Percentiles rank a stretch among this genome's conserved stretches.
These are phyloP conservation scores for Pseudomonodictys pantanalensis DNA, from an alignment of 495 filamentous ascomycete species.

Conservation along the genomic window DNA sequence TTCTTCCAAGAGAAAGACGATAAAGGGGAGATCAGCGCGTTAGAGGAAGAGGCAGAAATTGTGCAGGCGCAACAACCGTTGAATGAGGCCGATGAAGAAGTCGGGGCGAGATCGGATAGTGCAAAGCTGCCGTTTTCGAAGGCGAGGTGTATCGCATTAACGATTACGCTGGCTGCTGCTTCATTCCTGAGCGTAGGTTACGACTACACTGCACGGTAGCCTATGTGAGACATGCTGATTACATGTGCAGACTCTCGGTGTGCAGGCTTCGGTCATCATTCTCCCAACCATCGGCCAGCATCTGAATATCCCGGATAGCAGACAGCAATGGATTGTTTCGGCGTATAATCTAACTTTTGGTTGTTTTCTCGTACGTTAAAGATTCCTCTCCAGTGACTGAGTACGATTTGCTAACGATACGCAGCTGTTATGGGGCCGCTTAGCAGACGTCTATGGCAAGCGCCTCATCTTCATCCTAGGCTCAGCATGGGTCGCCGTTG, in stretches of 20 bases:
- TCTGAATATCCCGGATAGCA: constrained; percentile 52
- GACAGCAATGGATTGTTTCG: constrained; percentile 63
- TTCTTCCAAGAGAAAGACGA: constrained; percentile 10
- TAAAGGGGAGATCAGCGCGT: background rate
- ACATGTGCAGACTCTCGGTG: constrained; percentile 51
- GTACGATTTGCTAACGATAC: background rate
- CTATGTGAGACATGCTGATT: background rate
- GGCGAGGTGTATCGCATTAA: constrained; percentile 28
- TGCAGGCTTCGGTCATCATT: constrained; percentile 60
- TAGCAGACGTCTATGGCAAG: constrained; percentile 43
- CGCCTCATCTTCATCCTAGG: constrained; percentile 41
- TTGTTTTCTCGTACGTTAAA: constrained; percentile 38
- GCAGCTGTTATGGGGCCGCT: constrained; percentile 37
- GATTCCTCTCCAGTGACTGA: background rate
- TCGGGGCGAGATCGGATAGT: background rate
- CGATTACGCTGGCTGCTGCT: constrained; percentile 30
- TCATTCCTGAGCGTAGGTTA: background rate
- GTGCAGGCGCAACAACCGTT: constrained; percentile 8
- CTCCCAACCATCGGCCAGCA: constrained; percentile 56
- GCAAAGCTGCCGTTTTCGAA: constrained; percentile 25
- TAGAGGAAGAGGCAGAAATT: constrained; percentile 1
- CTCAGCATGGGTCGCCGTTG: constrained; percentile 37
- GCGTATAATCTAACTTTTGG: constrained; percentile 48
- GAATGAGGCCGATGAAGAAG: background rate
- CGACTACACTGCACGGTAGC: background rate